These are phyloP conservation scores for Cladosporium sp. DNA, from an alignment of 2,329 filamentous ascomycete genomes.

Conservation along the genomic window DNA sequence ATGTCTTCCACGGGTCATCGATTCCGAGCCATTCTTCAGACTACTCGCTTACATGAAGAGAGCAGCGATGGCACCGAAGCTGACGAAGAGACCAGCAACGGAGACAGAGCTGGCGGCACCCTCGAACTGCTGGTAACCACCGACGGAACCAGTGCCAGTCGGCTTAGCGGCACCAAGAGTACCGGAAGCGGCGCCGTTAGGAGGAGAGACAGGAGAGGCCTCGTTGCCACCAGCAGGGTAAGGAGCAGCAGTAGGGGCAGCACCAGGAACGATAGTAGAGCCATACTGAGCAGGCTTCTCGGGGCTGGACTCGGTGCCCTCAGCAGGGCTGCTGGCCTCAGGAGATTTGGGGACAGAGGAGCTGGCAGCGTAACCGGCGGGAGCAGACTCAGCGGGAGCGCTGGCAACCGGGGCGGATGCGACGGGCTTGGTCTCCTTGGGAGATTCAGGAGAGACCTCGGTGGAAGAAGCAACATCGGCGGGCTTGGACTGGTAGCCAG, in stretches of 20 bases:
- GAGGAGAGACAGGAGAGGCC: not conserved
- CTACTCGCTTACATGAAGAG: slow-evolving; percentile 31
- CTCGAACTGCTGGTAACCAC: slow-evolving; percentile 13
- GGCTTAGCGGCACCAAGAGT: slow-evolving; percentile 13
- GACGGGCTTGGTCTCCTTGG: not conserved
- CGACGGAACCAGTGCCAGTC: slow-evolving; percentile 23
- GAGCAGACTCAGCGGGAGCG: not conserved
- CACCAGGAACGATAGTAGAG: slow-evolving; percentile 41
- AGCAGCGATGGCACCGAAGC: slow-evolving; percentile 31
- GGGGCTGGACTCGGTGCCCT: slow-evolving; percentile 7
- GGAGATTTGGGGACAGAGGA: slow-evolving; percentile 10
- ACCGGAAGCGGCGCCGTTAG: slow-evolving; percentile 5
- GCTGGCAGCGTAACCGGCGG: not conserved
- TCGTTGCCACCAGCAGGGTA: slow-evolving; percentile 27
- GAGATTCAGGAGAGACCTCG: not conserved
- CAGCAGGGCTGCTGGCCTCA: slow-evolving; percentile 13
- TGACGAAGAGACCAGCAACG: slow-evolving; percentile 29
- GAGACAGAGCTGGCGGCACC: slow-evolving; percentile 22
- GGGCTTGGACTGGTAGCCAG: slow-evolving; percentile 3
- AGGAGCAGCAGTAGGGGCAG: slow-evolving; percentile 42
- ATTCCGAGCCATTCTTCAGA: not conserved
- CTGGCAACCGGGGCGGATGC: not conserved
- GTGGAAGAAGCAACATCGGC: not conserved
- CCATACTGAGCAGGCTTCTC: slow-evolving; percentile 31
- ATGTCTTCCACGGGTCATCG: slow-evolving; percentile 12